Conservation (phyloP, 2,329 filamentous ascomycete species). For the Mycogone perniciosa region DNA sequence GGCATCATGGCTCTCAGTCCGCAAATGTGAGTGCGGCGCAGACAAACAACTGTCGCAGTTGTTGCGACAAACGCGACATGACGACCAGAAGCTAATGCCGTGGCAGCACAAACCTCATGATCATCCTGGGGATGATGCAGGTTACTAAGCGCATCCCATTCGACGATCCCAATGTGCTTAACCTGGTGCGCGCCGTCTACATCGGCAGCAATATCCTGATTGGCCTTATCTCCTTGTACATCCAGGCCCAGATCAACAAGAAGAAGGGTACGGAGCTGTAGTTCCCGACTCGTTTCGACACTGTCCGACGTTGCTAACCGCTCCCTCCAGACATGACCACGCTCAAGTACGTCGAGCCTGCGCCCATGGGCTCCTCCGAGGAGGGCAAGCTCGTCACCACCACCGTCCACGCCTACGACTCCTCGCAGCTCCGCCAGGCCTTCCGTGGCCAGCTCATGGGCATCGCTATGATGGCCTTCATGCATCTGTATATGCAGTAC, state of each 20-base stretch:
- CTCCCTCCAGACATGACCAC: conserved; percentile 76
- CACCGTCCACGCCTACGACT: conserved; percentile 92
- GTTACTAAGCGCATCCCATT: conserved; percentile 93
- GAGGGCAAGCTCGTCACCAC: conserved; percentile 96
- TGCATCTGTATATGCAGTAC: conserved; percentile 99
- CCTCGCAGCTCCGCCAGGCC: conserved; percentile 72
- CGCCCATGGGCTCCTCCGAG: conserved; percentile 86
- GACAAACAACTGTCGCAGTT: not conserved
- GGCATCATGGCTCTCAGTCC: conserved; percentile 58
- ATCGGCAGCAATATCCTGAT: conserved; percentile 72
- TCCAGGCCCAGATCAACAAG: conserved; percentile 79
- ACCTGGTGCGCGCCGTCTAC: conserved; percentile 49
- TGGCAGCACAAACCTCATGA: conserved; percentile 77
- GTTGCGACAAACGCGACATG: not conserved
- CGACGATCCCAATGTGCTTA: conserved; percentile 65
- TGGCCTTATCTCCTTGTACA: conserved; percentile 74
- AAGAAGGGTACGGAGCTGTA: conserved; percentile 73
- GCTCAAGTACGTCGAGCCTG: conserved; percentile 96
- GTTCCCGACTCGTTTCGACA: not conserved
- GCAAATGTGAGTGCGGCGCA: conserved; percentile 49
- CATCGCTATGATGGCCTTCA: conserved; percentile 94
- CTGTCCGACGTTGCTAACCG: not conserved
- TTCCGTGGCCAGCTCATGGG: conserved; percentile 94
- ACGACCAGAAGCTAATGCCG: conserved; percentile 19
- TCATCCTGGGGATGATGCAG: conserved; percentile 98